Evolutionary conservation across 768 basidiomycete genomes (phyloP), one percentile per base, ranked within the genome.

Genomic region (Ramaria sp.): DNA sequence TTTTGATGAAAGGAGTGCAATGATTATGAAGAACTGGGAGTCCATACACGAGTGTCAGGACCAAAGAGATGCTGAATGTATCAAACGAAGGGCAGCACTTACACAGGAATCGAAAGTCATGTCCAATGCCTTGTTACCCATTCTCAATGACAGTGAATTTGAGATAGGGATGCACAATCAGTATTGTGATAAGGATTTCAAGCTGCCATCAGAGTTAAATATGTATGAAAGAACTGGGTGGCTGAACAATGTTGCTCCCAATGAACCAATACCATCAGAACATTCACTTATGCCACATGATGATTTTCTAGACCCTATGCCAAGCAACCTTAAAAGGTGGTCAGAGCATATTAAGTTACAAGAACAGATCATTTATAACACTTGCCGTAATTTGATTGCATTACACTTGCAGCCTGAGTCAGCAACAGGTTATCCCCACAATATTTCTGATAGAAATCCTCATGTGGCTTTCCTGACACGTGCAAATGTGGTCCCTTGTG

Each of bases 41-140:
- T 55, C n/a, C 2, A 58, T 50, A 2, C 50, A 62, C 38, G 61
- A 62, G 43, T 61, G 61, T 53, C 41, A 62, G 34, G 61, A 62
- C 55, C 37, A 62, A 46, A 24, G 56, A 19, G 61, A 62, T 52
- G 55, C 61, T 1, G 61, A 62, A 39, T 10, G 61, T 22, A 27
- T 62, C 9, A 22, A 46, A 34, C 57, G 52, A 24, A 43, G 49
- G 27, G 59, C 41, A 10, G 50, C 50, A 7, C 45, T 47, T 47
- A 19, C 19, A 17, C 10, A 7, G 7, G 45, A 47, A 24, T 47
- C 45, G 10, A 9, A 19, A 7, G 10, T 19, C 45, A 47, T 47
- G 19, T 10, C 22, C 10, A 19, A 47, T 7, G 22, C 9, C 15
- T n/a, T 47, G 38, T 39, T 39, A 47, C 15, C 20, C 45, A 10